Evolutionary conservation across 192 early-diverging fungal genomes (phyloP).

Genomic region (Bifiguratus adelaidae): DNA sequence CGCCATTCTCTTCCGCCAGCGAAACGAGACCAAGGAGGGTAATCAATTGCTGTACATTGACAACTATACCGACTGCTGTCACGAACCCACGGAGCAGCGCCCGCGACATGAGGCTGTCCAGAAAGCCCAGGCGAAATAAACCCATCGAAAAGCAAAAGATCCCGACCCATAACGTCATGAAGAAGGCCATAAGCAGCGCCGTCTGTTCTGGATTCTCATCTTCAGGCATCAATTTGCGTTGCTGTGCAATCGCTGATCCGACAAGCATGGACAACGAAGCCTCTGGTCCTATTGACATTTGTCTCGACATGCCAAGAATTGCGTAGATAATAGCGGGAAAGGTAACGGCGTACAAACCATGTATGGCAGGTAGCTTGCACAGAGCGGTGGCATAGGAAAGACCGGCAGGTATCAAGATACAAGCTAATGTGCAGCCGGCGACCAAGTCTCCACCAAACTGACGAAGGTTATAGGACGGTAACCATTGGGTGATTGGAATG

Average conservation of each 20-base stretch:
- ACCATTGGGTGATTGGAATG: slow-evolving; percentile 87
- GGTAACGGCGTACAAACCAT: slow-evolving; percentile 78
- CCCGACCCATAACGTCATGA: slow-evolving; percentile 74
- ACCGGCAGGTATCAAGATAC: slow-evolving; percentile 54
- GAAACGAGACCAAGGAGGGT: slow-evolving; percentile 52
- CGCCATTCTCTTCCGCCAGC: slow-evolving; percentile 16
- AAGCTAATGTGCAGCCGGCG: slow-evolving; percentile 69
- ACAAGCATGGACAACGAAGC: slow-evolving; percentile 81
- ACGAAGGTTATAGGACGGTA: slow-evolving; percentile 56
- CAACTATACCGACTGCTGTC: slow-evolving; percentile 79
- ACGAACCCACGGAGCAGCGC: slow-evolving; percentile 88
- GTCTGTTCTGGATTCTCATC: slow-evolving; percentile 26
- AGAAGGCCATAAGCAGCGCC: slow-evolving; percentile 43
- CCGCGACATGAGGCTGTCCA: slow-evolving; percentile 88
- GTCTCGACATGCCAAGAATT: slow-evolving; percentile 85
- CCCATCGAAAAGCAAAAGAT: slow-evolving; percentile 82
- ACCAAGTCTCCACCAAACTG: slow-evolving; percentile 61
- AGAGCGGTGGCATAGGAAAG: slow-evolving; percentile 83
- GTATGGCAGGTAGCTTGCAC: slow-evolving; percentile 66
- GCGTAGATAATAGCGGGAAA: slow-evolving; percentile 71
- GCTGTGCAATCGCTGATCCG: slow-evolving; percentile 37
- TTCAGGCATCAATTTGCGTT: slow-evolving; percentile 29
- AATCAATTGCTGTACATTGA: slow-evolving; percentile 79
- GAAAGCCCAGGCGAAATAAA: slow-evolving; percentile 89
- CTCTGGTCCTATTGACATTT: slow-evolving; percentile 88